Percentiles rank a stretch among this genome's conserved stretches.
These are phyloP conservation scores for Arachis hypogaea DNA, from an alignment of 306 rosid genomes.

Conservation along the genomic window DNA sequence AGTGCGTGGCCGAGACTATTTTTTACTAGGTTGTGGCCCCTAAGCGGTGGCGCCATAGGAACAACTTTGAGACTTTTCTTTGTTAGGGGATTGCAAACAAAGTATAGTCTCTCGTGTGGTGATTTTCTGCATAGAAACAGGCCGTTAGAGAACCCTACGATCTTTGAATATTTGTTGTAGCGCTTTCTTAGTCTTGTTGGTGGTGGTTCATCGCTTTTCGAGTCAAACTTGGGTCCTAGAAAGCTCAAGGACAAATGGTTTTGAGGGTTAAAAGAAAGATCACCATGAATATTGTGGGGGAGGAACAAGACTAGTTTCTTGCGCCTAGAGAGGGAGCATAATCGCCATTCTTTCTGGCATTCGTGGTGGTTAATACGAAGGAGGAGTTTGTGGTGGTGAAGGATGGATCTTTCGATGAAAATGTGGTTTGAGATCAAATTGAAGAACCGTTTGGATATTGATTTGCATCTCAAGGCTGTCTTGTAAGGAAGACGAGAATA, in stretches of 20 bases:
- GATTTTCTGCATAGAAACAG: slow-evolving; percentile 32
- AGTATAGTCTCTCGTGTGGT: slow-evolving; percentile 4
- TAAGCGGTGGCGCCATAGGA: slow-evolving; percentile 17
- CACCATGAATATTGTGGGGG: neutral
- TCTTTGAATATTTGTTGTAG: neutral
- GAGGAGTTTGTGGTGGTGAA: neutral
- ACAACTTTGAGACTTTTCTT: neutral
- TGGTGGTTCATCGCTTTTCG: neutral
- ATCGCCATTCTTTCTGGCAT: neutral
- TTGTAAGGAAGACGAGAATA: slow-evolving; percentile 32
- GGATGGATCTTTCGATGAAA: slow-evolving; percentile 3
- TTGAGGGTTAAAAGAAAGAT: neutral
- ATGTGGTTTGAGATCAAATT: neutral
- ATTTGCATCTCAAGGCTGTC: slow-evolving; percentile 20
- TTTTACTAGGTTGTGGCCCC: neutral
- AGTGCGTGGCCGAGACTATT: neutral
- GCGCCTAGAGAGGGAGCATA: slow-evolving; percentile 4
- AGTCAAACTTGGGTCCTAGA: slow-evolving; percentile 20
- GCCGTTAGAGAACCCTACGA: slow-evolving; percentile 28
- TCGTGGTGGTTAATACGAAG: neutral
- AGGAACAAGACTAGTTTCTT: slow-evolving; percentile 12
- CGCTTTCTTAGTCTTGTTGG: neutral
- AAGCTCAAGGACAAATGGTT: slow-evolving; percentile 20
- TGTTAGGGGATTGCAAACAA: slow-evolving; percentile 31
- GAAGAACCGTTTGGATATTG: slow-evolving; percentile 30